Conservation (phyloP, 2,329 filamentous ascomycete species). For the Aureobasidium subglaciale region DNA sequence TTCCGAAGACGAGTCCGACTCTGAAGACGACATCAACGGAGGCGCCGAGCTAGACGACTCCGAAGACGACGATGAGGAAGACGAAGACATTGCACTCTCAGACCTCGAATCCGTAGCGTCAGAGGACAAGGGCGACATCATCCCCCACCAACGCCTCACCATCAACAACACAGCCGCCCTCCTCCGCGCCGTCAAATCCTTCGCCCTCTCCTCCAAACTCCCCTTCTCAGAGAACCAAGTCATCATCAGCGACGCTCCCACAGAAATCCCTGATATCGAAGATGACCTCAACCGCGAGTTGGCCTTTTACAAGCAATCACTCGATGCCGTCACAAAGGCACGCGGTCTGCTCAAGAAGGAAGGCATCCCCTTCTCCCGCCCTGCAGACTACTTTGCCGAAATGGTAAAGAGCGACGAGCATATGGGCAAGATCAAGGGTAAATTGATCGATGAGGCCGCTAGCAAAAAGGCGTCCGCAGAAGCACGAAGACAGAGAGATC, state of each 20-base stretch:
- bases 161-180: conserved; percentile 96
- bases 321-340: conserved; percentile 68
- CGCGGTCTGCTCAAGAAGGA: conserved; percentile 72
- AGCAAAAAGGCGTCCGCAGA: conserved; percentile 88
- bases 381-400: conserved; percentile 94
- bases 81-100: conserved; percentile 83
- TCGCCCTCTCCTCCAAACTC: conserved; percentile 61
- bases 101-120: conserved; percentile 74
- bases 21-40: conserved; percentile 24
- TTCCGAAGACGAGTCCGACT: conserved; percentile 28
- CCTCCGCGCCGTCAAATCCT: conserved; percentile 69
- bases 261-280: conserved; percentile 72
- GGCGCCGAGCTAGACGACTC: conserved; percentile 42
- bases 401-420: conserved; percentile 99
- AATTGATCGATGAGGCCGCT: conserved; percentile 85
- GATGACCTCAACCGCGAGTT: conserved; percentile 91
- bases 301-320: conserved; percentile 84
- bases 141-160: conserved; percentile 85
- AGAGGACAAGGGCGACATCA: conserved; percentile 76
- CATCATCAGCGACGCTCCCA: conserved; percentile 59
- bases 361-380: conserved; percentile 76
- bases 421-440: conserved; percentile 93
- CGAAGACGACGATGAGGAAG: conserved; percentile 54
- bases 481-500: conserved; percentile 81
- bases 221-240: conserved; percentile 80